Conservation (phyloP, 805 yeast species). For the Saccharomycopsis microspora region DNA sequence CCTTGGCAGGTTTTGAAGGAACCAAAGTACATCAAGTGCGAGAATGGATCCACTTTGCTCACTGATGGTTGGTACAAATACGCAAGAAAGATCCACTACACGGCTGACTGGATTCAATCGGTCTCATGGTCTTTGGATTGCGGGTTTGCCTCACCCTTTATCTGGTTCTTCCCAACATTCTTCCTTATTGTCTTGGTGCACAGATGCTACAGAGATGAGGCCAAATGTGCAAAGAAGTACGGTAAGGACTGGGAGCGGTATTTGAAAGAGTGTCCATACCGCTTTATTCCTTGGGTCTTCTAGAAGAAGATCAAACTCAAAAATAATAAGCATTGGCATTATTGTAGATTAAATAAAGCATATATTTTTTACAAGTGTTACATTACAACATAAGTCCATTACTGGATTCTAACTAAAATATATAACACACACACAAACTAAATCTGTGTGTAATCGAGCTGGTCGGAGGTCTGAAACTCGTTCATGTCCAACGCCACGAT, state of each 20-base stretch:
- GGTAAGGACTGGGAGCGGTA: conserved; percentile 92
- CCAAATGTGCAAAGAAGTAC: conserved; percentile 76
- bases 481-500: conserved; percentile 97
- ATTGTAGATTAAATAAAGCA: neutral
- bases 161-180: conserved; percentile 93
- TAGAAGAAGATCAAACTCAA: conserved; percentile 22
- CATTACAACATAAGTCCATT: too few species aligned
- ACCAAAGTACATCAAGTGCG: conserved; percentile 78
- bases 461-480: conserved; percentile 30
- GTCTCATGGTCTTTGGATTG: conserved; percentile 87
- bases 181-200: conserved; percentile 81
- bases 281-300: conserved; percentile 80
- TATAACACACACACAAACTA: neutral
- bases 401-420: too few species aligned
- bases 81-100: conserved; percentile 91
- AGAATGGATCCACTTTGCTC: conserved; percentile 72
- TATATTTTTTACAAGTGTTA: too few species aligned
- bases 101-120: conserved; percentile 86
- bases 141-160: conserved; percentile 80
- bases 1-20: conserved; percentile 74
- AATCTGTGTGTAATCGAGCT: conserved; percentile 10
- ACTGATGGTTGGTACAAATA: conserved; percentile 92
- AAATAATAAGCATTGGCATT: neutral
- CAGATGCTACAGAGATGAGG: conserved; percentile 79
- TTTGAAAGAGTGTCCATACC: conserved; percentile 77